Evolutionary conservation across 345 rosid species (phyloP).

Genomic region (Bruguiera sexangula): DNA sequence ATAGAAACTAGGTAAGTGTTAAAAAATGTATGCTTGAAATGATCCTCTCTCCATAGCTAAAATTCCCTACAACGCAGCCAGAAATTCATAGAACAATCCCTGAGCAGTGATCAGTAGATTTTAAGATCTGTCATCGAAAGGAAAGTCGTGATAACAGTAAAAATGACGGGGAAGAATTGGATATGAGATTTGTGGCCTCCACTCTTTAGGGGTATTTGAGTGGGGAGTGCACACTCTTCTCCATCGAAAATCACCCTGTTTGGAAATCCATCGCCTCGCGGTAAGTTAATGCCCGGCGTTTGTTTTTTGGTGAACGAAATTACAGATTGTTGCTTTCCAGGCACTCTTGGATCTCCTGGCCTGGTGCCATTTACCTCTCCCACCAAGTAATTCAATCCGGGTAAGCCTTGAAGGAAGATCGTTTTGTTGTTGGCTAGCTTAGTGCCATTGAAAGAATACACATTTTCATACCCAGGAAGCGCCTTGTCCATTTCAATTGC

Average conservation of each 20-base stretch:
- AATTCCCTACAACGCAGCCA: background rate
- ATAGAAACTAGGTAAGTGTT: background rate
- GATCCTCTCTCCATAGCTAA: background rate
- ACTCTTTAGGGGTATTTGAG: constrained; percentile 43
- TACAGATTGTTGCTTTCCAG: constrained; percentile 92
- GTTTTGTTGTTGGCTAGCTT: constrained; percentile 49
- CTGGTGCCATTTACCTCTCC: constrained; percentile 56
- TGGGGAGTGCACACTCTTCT: constrained; percentile 88
- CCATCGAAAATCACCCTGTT: constrained; percentile 72
- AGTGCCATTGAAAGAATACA: constrained; percentile 83
- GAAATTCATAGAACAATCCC: background rate
- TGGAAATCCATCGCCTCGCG: constrained; percentile 73
- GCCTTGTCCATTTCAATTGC: constrained; percentile 66
- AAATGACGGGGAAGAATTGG: constrained; percentile 24
- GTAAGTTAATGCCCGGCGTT: constrained; percentile 43
- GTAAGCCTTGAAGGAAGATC: constrained; percentile 64
- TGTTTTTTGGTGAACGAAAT: constrained; percentile 65
- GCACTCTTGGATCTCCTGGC: constrained; percentile 50
- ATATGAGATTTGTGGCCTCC: constrained; percentile 29
- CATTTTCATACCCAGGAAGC: constrained; percentile 55
- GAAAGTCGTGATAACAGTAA: constrained; percentile 31
- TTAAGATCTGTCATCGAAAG: constrained; percentile 35
- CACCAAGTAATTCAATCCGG: constrained; percentile 61
- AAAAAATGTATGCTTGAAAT: background rate
- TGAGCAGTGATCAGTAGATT: constrained; percentile 5